These are phyloP conservation scores for Irpex sp. DNA, from an alignment of 1,284 basidiomycete species.

Conservation along the genomic window DNA sequence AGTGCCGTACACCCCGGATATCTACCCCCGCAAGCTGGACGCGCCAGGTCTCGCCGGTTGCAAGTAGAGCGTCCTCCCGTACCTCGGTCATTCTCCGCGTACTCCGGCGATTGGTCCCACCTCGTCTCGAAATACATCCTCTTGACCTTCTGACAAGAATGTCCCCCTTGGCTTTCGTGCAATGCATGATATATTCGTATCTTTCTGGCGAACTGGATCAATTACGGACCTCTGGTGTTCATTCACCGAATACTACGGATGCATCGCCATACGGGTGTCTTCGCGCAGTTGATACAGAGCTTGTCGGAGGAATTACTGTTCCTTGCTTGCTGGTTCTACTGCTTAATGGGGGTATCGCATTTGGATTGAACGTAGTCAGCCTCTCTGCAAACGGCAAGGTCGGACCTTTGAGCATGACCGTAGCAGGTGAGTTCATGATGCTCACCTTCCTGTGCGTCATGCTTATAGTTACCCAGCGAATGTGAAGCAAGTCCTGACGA, in stretches of 20 bases:
- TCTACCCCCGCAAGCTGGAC: conserved; percentile 11
- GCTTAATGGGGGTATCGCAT: conserved; percentile 83
- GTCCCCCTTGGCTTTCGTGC: conserved; percentile 85
- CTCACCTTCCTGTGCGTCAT: neutral
- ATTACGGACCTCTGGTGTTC: conserved; percentile 40
- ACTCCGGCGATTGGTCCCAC: conserved; percentile 32
- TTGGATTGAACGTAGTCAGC: conserved; percentile 87
- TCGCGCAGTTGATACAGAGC: neutral
- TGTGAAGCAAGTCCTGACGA: conserved; percentile 92
- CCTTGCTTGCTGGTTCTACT: conserved; percentile 53
- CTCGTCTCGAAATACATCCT: conserved; percentile 65
- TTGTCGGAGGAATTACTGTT: conserved; percentile 41
- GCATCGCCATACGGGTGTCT: neutral
- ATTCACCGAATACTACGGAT: neutral
- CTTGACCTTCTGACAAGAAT: conserved; percentile 83
- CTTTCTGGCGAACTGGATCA: conserved; percentile 74
- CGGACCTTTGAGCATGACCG: conserved; percentile 84
- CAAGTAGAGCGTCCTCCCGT: neutral
- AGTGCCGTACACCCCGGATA: conserved; percentile 11
- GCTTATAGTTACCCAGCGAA: conserved; percentile 50
- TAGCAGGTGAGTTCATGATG: conserved; percentile 60
- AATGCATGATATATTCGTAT: conserved; percentile 77
- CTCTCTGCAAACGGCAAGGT: conserved; percentile 90
- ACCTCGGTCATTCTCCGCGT: neutral
- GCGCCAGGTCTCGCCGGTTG: conserved; percentile 8